Evolutionary conservation across 164 flowering plant genomes (phyloP).

Genomic region (Warburgia ugandensis): DNA sequence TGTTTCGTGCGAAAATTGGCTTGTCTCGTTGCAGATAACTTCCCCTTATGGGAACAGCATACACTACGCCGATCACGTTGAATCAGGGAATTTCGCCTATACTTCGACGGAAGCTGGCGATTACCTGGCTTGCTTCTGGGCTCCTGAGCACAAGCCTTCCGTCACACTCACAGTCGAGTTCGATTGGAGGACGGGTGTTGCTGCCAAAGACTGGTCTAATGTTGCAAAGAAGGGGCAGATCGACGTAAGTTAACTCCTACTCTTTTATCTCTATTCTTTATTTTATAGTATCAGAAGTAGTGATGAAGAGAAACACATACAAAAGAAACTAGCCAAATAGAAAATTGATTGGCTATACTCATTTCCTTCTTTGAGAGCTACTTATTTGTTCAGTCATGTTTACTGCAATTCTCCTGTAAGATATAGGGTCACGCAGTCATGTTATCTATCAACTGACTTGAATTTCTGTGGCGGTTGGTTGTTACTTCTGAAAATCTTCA

Average conservation of each 20-base stretch:
- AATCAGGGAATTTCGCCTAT: conserved; percentile 60
- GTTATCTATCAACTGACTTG: too few relatives aligned
- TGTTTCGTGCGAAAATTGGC: neutral
- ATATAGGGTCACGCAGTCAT: too few relatives aligned
- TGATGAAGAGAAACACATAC: too few relatives aligned
- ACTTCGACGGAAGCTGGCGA: conserved; percentile 69
- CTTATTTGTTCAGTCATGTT: too few relatives aligned
- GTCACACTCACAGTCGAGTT: conserved; percentile 42
- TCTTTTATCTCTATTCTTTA: too few relatives aligned
- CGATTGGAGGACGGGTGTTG: conserved; percentile 76
- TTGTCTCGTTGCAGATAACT: conserved; percentile 41
- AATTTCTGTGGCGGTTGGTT: too few relatives aligned
- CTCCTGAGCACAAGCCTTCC: conserved; percentile 36
- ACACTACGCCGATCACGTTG: conserved; percentile 48
- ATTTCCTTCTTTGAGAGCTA: too few relatives aligned
- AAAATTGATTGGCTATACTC: too few relatives aligned
- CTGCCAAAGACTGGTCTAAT: conserved; percentile 70
- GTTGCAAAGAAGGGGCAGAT: conserved; percentile 73
- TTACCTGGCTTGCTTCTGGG: conserved; percentile 60
- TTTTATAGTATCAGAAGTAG: too few relatives aligned
- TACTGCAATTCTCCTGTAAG: too few relatives aligned
- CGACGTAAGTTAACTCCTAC: conserved; percentile 35
- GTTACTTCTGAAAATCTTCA: too few relatives aligned
- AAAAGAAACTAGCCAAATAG: too few relatives aligned
- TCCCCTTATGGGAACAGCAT: conserved; percentile 52